These are phyloP conservation scores for Sclerotinia spermophila DNA, from an alignment of 2,329 filamentous ascomycete species.

Conservation along the genomic window DNA sequence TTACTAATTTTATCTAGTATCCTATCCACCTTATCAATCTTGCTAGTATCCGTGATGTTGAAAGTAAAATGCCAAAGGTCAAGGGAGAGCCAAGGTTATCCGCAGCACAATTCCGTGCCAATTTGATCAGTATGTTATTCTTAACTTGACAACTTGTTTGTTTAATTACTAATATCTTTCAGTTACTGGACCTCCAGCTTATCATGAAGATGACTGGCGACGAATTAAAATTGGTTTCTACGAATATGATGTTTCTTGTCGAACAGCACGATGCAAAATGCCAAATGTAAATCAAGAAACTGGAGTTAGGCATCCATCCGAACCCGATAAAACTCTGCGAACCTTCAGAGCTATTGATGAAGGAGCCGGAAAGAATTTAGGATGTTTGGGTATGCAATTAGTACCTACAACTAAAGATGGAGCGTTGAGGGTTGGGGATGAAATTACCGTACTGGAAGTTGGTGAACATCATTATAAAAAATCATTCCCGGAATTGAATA, in stretches of 20 bases:
- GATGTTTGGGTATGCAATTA: slow-evolving; percentile 64
- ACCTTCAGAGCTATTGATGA: slow-evolving; percentile 57
- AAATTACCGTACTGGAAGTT: slow-evolving; percentile 20
- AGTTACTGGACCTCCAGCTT: slow-evolving; percentile 58
- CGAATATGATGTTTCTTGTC: slow-evolving; percentile 58
- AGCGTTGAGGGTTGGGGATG: slow-evolving; percentile 20
- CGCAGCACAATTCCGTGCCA: slow-evolving; percentile 64
- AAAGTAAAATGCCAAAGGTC: slow-evolving; percentile 49
- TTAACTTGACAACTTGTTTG: not conserved
- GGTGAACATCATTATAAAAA: slow-evolving; percentile 19
- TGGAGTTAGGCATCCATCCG: slow-evolving; percentile 38
- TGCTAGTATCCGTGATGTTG: slow-evolving; percentile 59
- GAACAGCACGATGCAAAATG: slow-evolving; percentile 66
- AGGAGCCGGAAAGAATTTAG: slow-evolving; percentile 50
- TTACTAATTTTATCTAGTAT: slow-evolving; percentile 48
- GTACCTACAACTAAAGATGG: slow-evolving; percentile 49
- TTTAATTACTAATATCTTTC: not conserved
- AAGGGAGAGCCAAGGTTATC: slow-evolving; percentile 49
- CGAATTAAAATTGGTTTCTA: slow-evolving; percentile 50
- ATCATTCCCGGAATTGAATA: slow-evolving; percentile 15
- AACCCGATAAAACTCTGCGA: slow-evolving; percentile 58
- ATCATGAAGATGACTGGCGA: slow-evolving; percentile 69
- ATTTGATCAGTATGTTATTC: slow-evolving; percentile 51
- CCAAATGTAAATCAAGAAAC: slow-evolving; percentile 63
- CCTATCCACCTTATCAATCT: slow-evolving; percentile 67